phyloP scores from a whole-genome alignment of 495 filamentous ascomycete genomes.

The Penicillium longicatenatum region DNA sequence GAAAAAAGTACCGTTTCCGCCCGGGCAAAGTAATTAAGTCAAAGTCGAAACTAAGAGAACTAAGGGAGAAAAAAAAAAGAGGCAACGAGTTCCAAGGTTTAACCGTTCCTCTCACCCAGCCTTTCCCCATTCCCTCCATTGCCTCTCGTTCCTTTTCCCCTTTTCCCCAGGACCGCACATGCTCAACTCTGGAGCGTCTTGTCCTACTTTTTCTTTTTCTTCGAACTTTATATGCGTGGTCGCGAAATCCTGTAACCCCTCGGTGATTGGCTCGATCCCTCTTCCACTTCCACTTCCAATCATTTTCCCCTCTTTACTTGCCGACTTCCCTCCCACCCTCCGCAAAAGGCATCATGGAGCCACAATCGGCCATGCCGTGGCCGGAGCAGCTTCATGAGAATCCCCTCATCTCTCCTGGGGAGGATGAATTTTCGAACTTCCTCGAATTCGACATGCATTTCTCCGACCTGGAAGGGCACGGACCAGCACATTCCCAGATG shows the following conservation, averaged over 20 bases:
- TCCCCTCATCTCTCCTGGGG: slow-evolving; percentile 31
- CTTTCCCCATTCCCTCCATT: neutral
- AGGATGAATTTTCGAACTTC: slow-evolving; percentile 57
- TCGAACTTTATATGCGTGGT: too few species aligned
- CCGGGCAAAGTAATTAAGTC: slow-evolving; percentile 5
- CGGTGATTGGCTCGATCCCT: slow-evolving; percentile 2
- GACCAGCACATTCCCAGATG: slow-evolving; percentile 36
- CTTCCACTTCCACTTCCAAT: neutral
- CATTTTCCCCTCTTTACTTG: slow-evolving; percentile 5
- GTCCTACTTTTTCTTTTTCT: neutral
- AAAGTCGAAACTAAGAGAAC: neutral
- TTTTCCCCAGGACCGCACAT: neutral
- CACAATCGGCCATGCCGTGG: slow-evolving; percentile 44
- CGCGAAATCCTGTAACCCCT: neutral
- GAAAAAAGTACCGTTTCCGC: slow-evolving; percentile 15
- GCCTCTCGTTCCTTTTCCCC: neutral
- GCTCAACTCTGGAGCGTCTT: too few species aligned
- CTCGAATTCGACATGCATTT: slow-evolving; percentile 57
- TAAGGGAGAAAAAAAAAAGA: neutral
- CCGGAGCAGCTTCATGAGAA: slow-evolving; percentile 40
- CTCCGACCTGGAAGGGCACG: slow-evolving; percentile 47
- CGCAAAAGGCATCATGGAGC: slow-evolving; percentile 37
- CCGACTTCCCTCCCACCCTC: neutral
- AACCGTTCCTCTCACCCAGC: neutral
- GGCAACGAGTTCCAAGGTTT: neutral